Evolutionary conservation across 2,329 filamentous ascomycete species (phyloP).

Genomic region (Fusarium longipes): DNA sequence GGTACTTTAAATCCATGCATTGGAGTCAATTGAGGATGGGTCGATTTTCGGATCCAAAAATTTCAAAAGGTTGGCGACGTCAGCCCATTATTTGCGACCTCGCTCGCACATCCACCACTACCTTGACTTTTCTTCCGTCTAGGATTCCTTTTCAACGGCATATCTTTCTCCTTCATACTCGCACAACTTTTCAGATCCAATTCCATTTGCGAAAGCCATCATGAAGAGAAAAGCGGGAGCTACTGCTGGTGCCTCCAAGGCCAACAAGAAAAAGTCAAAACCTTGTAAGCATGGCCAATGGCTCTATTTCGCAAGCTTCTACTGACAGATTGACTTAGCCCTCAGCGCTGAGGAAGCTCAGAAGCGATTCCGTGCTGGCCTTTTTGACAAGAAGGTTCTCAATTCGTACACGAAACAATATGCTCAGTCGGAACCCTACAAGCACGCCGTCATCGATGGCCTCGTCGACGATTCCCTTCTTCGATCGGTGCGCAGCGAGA

Average conservation of each 20-base stretch:
- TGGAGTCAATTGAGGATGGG: conserved; percentile 34
- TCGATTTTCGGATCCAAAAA: conserved; percentile 45
- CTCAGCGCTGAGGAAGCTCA: conserved; percentile 62
- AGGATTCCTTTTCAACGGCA: conserved; percentile 9
- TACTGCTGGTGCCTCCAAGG: conserved; percentile 57
- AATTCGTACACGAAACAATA: conserved; percentile 71
- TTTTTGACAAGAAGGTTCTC: conserved; percentile 71
- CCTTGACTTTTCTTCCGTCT: neutral
- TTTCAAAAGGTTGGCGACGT: conserved; percentile 44
- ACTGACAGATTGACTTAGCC: conserved; percentile 50
- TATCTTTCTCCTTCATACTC: conserved; percentile 1
- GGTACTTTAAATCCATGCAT: conserved; percentile 22
- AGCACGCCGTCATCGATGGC: conserved; percentile 87
- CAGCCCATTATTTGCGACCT: conserved; percentile 45
- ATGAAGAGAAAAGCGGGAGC: conserved; percentile 72
- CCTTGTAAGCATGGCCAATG: conserved; percentile 52
- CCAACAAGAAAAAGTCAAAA: conserved; percentile 65
- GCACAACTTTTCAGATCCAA: conserved; percentile 8
- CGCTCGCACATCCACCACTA: conserved; percentile 22
- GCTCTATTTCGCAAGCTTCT: conserved; percentile 17
- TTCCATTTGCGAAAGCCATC: conserved; percentile 36
- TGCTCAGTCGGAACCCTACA: conserved; percentile 77
- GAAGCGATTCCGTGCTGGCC: conserved; percentile 71
- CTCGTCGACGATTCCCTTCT: conserved; percentile 85
- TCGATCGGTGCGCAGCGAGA: conserved; percentile 87